Evolutionary conservation across 352 stramenopile species (phyloP).

Genomic region (Phytophthora quininea): DNA sequence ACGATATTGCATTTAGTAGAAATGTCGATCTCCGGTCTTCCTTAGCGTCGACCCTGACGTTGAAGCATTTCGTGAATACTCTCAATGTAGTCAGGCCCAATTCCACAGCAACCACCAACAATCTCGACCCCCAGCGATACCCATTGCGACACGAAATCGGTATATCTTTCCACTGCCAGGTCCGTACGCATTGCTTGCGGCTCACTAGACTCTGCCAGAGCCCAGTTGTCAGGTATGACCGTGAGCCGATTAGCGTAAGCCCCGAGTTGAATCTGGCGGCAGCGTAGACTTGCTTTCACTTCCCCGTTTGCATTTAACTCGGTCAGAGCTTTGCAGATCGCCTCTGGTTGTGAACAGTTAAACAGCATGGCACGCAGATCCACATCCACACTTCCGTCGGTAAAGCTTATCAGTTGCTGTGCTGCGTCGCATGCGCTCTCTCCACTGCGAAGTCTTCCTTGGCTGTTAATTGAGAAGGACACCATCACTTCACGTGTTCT

Average conservation of each 20-base stretch:
- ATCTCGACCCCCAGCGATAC: slow-evolving; percentile 64
- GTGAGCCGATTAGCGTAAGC: slow-evolving; percentile 92
- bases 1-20: slow-evolving; percentile 32
- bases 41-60: slow-evolving; percentile 24
- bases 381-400: slow-evolving; percentile 10
- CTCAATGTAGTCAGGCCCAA: slow-evolving; percentile 87
- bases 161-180: slow-evolving; percentile 71
- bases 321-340: slow-evolving; percentile 78
- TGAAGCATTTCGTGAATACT: slow-evolving; percentile 46
- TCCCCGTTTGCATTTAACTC: slow-evolving; percentile 46
- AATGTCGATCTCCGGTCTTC: neutral
- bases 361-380: slow-evolving; percentile 82
- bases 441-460: slow-evolving; percentile 77
- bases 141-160: slow-evolving; percentile 74
- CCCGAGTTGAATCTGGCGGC: slow-evolving; percentile 52
- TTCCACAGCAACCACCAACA: slow-evolving; percentile 92
- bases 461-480: slow-evolving; percentile 80
- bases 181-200: slow-evolving; percentile 89
- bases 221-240: slow-evolving; percentile 75
- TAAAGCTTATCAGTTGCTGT: slow-evolving; percentile 44
- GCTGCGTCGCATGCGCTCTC: slow-evolving; percentile 59
- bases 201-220: slow-evolving; percentile 66
- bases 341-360: slow-evolving; percentile 90
- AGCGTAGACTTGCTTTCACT: slow-evolving; percentile 8
- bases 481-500: slow-evolving; percentile 60